Conservation (phyloP, 352 stramenopile genomes). For the Phytophthora tubulina region DNA sequence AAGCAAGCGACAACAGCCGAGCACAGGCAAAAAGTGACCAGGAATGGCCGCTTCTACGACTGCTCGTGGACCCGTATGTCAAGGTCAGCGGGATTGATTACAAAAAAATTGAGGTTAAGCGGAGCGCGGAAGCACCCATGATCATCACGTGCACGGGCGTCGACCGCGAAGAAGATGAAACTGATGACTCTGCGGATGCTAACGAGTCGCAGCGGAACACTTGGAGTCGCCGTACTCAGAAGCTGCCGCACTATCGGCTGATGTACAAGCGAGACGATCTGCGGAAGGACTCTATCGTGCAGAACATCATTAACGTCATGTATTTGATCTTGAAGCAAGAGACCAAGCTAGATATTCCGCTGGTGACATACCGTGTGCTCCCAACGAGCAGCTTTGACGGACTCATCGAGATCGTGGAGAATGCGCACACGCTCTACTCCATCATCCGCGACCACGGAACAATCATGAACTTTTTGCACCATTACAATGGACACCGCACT, state of each 20-base stretch:
- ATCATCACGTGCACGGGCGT: slow-evolving; percentile 84
- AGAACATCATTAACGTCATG: slow-evolving; percentile 93
- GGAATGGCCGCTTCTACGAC: slow-evolving; percentile 51
- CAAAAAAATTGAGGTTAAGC: slow-evolving; percentile 81
- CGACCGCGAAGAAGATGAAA: slow-evolving; percentile 77
- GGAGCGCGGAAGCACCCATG: slow-evolving; percentile 84
- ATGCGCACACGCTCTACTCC: slow-evolving; percentile 85
- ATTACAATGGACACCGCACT: slow-evolving; percentile 87
- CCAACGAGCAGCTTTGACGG: slow-evolving; percentile 87
- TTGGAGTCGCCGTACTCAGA: slow-evolving; percentile 41
- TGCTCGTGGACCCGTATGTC: slow-evolving; percentile 79
- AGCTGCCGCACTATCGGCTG: slow-evolving; percentile 71
- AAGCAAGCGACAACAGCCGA: slow-evolving; percentile 1
- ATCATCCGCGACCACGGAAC: slow-evolving; percentile 87
- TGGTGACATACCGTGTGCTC: slow-evolving; percentile 89
- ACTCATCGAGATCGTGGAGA: slow-evolving; percentile 89
- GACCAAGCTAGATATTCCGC: slow-evolving; percentile 78
- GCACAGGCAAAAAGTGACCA: slow-evolving; percentile 7
- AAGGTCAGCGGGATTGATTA: slow-evolving; percentile 81
- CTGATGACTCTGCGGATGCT: slow-evolving; percentile 41
- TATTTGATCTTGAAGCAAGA: slow-evolving; percentile 89
- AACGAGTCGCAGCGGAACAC: slow-evolving; percentile 51
- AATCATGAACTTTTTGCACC: slow-evolving; percentile 88
- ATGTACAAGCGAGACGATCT: slow-evolving; percentile 92
- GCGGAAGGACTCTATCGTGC: slow-evolving; percentile 85